These are phyloP conservation scores for Jamesozyma spencerorum DNA, from an alignment of 805 yeast species.

Conservation along the genomic window DNA sequence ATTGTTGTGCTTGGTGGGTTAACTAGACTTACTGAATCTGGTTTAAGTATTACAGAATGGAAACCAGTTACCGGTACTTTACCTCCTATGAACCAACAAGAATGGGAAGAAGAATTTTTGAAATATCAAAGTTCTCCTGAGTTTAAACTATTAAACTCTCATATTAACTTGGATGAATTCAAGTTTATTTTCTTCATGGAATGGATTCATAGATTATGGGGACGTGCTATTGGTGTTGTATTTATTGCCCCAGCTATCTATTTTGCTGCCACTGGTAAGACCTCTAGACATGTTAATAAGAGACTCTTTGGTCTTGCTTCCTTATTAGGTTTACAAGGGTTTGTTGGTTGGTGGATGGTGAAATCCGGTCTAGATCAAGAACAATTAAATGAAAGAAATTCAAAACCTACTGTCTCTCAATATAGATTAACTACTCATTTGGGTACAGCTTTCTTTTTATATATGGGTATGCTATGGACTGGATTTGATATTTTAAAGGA, in stretches of 20 bases:
- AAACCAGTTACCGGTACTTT: constrained; percentile 91
- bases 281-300: constrained; percentile 57
- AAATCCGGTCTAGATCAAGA: constrained; percentile 83
- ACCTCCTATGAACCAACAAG: constrained; percentile 73
- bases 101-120: constrained; percentile 79
- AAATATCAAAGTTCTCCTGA: constrained; percentile 86
- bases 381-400: constrained; percentile 64
- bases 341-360: constrained; percentile 99
- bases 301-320: constrained; percentile 65
- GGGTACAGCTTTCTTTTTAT: constrained; percentile 84
- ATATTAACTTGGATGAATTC: constrained; percentile 76
- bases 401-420: constrained; percentile 96
- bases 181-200: constrained; percentile 94
- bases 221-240: constrained; percentile 79
- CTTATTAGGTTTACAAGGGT: constrained; percentile 86
- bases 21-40: constrained; percentile 91
- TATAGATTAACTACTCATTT: constrained; percentile 89
- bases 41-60: constrained; percentile 96
- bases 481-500: constrained; percentile 80
- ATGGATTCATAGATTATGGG: constrained; percentile 92
- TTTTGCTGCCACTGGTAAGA: constrained; percentile 56
- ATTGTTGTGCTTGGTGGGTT: constrained; percentile 95
- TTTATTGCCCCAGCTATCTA: constrained; percentile 80
- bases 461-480: constrained; percentile 83
- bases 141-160: constrained; percentile 78